phyloP scores from a whole-genome alignment of 2,329 filamentous ascomycete genomes.

The Pseudogymnoascus sp. region DNA sequence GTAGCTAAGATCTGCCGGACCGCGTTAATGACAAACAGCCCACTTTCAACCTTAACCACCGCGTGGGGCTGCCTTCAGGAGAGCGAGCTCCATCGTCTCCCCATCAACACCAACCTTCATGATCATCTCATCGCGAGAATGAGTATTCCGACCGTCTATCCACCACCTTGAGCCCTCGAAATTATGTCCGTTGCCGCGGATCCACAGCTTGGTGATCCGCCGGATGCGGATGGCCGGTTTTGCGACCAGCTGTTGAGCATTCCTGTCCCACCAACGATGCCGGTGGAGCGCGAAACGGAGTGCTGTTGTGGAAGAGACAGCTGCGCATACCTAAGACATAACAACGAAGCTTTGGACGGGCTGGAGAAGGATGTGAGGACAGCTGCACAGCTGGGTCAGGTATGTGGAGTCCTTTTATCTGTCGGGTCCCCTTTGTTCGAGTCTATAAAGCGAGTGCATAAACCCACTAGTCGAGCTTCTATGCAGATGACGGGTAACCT shows the following conservation, averaged over 20 bases:
- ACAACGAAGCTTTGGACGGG: conserved; percentile 67
- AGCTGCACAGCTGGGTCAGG: conserved; percentile 85
- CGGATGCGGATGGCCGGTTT: background rate
- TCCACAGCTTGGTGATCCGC: background rate
- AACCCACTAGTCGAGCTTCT: background rate
- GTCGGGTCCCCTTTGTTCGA: background rate
- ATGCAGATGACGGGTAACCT: conserved; percentile 3
- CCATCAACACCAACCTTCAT: background rate
- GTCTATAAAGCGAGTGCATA: conserved; percentile 4
- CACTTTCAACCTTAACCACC: conserved; percentile 5
- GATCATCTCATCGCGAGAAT: background rate
- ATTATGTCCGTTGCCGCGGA: conserved; percentile 2
- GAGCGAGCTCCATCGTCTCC: background rate
- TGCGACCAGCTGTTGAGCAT: background rate
- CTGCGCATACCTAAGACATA: conserved; percentile 76
- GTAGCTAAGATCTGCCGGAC: background rate
- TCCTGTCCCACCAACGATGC: background rate
- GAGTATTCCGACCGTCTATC: background rate
- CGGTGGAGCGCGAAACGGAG: conserved; percentile 14
- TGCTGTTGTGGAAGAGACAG: conserved; percentile 84
- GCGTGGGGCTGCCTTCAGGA: conserved; percentile 4
- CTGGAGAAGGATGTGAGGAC: conserved; percentile 83
- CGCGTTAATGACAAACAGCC: conserved; percentile 6
- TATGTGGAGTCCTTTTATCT: conserved; percentile 44
- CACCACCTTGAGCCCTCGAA: conserved; percentile 4